Percentiles rank a stretch among this genome's conserved stretches.
Evolutionary conservation across 1,284 basidiomycete species (phyloP).

Genomic region (Hymenochaete sp.): DNA sequence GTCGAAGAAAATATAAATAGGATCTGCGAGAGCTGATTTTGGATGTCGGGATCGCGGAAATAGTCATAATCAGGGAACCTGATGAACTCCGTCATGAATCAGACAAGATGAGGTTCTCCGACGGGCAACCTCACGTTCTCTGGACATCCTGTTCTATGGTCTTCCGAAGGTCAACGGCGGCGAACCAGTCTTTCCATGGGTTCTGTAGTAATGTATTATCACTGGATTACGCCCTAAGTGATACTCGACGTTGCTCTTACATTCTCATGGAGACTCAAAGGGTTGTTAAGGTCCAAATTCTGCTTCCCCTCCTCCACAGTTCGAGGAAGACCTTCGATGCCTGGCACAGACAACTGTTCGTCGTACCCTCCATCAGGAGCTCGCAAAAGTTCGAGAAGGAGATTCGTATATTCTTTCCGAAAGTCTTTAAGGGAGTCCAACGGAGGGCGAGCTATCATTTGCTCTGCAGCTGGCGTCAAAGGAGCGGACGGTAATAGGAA

Average conservation of each 20-base stretch:
- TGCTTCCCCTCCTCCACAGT: conserved; percentile 28
- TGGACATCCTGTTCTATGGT: conserved; percentile 89
- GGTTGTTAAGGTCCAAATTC: conserved; percentile 71
- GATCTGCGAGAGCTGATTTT: conserved; percentile 74
- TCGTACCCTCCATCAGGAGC: conserved; percentile 75
- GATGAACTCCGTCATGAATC: conserved; percentile 6
- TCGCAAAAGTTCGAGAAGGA: conserved; percentile 56
- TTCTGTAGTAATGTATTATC: conserved; percentile 43
- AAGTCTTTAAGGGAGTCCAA: conserved; percentile 38
- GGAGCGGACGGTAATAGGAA: conserved; percentile 15
- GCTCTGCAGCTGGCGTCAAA: conserved; percentile 12
- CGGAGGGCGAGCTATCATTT: conserved; percentile 11
- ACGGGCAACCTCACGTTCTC: conserved; percentile 53
- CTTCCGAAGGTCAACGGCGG: conserved; percentile 75
- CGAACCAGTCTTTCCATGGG: conserved; percentile 91
- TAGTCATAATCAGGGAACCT: conserved; percentile 89
- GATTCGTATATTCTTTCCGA: conserved; percentile 43
- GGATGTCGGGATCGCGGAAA: conserved; percentile 69
- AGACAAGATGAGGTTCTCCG: conserved; percentile 16
- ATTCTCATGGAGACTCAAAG: conserved; percentile 76
- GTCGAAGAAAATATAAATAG: conserved; percentile 74
- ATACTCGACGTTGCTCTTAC: conserved; percentile 32
- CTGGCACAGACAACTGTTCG: conserved; percentile 51
- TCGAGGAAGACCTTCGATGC: conserved; percentile 33
- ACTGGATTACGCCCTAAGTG: conserved; percentile 9